Conservation (phyloP, 306 rosid genomes). For the Quercus rubra region DNA sequence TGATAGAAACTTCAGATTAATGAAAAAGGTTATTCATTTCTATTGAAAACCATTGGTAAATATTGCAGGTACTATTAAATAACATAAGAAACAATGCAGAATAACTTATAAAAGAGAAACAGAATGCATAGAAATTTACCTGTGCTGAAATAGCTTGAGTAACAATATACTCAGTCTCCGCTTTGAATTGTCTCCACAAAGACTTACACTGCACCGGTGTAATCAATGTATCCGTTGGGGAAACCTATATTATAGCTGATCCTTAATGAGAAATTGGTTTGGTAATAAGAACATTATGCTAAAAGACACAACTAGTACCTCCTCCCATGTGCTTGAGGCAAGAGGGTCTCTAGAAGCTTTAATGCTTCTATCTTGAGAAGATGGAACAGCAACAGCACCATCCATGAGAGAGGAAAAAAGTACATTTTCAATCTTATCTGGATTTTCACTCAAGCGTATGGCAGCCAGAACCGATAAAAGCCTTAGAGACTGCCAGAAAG, state of each 20-base stretch:
- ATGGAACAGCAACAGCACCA: constrained; percentile 38
- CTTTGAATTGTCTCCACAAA: constrained; percentile 85
- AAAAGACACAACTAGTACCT: constrained; percentile 54
- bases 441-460: constrained; percentile 74
- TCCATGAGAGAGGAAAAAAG: constrained; percentile 57
- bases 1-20: not conserved
- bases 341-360: constrained; percentile 55
- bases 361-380: constrained; percentile 39
- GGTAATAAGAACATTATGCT: constrained; percentile 4
- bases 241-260: constrained; percentile 45
- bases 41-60: not conserved
- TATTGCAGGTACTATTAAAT: not conserved
- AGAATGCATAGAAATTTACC: constrained; percentile 33
- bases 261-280: constrained; percentile 12
- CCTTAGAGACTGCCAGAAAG: constrained; percentile 62
- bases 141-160: constrained; percentile 89
- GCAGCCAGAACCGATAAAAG: constrained; percentile 79
- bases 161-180: constrained; percentile 74
- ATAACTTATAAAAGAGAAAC: not conserved
- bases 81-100: not conserved
- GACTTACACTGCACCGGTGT: constrained; percentile 86
- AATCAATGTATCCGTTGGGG: constrained; percentile 54
- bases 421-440: constrained; percentile 58
- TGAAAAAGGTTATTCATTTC: not conserved
- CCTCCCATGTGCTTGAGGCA: constrained; percentile 89